Base-by-base conservation (phyloP, 495 filamentous ascomycete species). In the Echria macrotheca region DNA sequence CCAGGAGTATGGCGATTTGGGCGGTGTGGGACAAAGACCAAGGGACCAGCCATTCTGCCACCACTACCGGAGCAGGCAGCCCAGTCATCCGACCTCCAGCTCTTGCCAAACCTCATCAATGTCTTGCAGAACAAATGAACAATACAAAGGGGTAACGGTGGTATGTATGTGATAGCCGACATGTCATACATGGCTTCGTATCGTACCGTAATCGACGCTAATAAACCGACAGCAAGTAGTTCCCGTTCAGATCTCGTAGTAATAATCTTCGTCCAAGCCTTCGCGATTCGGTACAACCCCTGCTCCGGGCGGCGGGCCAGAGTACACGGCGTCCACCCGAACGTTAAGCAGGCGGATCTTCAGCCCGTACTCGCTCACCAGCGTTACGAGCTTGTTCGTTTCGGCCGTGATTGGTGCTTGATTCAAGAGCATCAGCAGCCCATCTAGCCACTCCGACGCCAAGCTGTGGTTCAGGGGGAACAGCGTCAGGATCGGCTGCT, bases 391-490 rank as follows among this genome's bases (percentile, higher is more conserved):
- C 62, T 91, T 93, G 56, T 81, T 87, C 5, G 93, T 97, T 66
- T 97, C 91, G 17, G 87, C 77, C n/a, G 94, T 99, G 65, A 99
- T 95, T 9, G 93, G 93, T 33, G 90, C 82, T 62, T 99, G 93
- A 61, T 90, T 88, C 24, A 99, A 75, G 32, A 99, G 70, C 90
- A 99, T 95, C 19, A 96, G 79, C 41, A 99, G 68, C 1, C 94
- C 94, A 62, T 99, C 94, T 0, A 97, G 71, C 93, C 93, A 99
- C 66, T 99, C 94, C 1, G 91, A 91, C 9, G 93, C 94, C 18
- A 91, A 63, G 50, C 80, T 86, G 57, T 93, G 87, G 23, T 83
- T 85, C 37, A 82, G 72, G 4, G 94, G 90, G 51, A 87, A 80
- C n/a, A 99, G 76, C 6, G 80, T 85, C 38, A 99, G 73, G 6